These are phyloP conservation scores for Fusarium fracticaudum DNA, from an alignment of 2,329 filamentous ascomycete species.

Conservation along the genomic window DNA sequence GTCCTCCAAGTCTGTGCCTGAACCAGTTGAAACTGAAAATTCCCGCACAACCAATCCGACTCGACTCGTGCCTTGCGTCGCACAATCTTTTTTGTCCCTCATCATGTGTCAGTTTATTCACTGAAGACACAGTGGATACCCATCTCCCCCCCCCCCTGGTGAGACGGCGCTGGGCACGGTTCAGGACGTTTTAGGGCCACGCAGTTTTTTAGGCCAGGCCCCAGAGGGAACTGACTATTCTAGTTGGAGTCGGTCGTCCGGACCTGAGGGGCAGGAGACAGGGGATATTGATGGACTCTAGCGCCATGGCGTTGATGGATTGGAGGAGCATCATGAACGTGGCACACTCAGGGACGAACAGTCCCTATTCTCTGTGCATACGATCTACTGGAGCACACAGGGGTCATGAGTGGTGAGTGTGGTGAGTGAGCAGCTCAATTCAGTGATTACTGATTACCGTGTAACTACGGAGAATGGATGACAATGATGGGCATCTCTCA, in stretches of 20 bases:
- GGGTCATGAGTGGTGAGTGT: neutral
- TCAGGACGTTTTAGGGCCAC: conserved; percentile 26
- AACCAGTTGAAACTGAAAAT: conserved; percentile 18
- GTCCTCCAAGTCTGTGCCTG: neutral
- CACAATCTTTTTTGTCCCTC: neutral
- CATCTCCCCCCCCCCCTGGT: neutral
- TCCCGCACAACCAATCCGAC: conserved; percentile 33
- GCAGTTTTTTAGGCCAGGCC: conserved; percentile 4
- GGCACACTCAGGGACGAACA: conserved; percentile 32
- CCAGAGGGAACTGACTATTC: neutral
- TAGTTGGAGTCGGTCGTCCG: conserved; percentile 1
- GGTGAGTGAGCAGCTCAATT: neutral
- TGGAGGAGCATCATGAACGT: conserved; percentile 32
- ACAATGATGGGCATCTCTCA: neutral
- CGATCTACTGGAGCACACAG: neutral
- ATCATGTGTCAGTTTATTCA: neutral
- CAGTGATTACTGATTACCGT: neutral
- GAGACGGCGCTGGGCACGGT: conserved; percentile 18
- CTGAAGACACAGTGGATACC: neutral
- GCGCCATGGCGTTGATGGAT: conserved; percentile 35
- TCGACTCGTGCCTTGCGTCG: conserved; percentile 33
- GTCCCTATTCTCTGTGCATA: neutral
- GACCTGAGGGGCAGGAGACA: conserved; percentile 5
- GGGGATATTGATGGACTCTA: conserved; percentile 28
- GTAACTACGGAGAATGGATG: neutral